Percentiles rank a stretch among this genome's conserved stretches.
phyloP scores from a whole-genome alignment of 352 stramenopile species.

The Globisporangium cederbergense region DNA sequence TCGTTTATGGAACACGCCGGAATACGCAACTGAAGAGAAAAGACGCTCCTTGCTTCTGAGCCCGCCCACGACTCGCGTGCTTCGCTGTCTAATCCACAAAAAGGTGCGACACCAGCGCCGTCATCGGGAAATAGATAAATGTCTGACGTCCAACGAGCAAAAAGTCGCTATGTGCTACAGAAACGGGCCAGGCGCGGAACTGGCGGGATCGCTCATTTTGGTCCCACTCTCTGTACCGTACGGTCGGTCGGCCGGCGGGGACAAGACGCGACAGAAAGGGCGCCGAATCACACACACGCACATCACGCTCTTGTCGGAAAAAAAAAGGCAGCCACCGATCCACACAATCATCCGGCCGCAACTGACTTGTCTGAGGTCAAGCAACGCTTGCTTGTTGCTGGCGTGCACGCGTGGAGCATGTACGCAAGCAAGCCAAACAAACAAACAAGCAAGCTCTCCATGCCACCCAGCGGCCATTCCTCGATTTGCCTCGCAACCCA shows the following conservation, averaged over 20 bases:
- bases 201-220: neutral
- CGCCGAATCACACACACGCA: neutral
- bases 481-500: neutral
- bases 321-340: neutral
- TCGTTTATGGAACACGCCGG: neutral
- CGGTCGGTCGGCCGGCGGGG: neutral
- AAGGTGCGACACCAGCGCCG: neutral
- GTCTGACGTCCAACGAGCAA: neutral
- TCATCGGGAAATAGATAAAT: no score
- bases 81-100: slow-evolving; percentile 3
- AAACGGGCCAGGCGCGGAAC: neutral
- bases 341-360: slow-evolving; percentile 3
- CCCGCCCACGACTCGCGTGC: neutral
- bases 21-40: neutral
- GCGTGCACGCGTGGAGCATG: neutral
- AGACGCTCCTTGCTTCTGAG: neutral
- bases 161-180: neutral
- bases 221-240: slow-evolving; percentile 7
- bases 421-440: no score
- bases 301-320: neutral
- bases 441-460: neutral
- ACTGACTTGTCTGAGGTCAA: neutral
- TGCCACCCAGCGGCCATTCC: neutral
- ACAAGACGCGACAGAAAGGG: slow-evolving; percentile 2
- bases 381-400: neutral